Evolutionary conservation across 2,329 filamentous ascomycete species (phyloP).

Genomic region (Exophiala calicioides): DNA sequence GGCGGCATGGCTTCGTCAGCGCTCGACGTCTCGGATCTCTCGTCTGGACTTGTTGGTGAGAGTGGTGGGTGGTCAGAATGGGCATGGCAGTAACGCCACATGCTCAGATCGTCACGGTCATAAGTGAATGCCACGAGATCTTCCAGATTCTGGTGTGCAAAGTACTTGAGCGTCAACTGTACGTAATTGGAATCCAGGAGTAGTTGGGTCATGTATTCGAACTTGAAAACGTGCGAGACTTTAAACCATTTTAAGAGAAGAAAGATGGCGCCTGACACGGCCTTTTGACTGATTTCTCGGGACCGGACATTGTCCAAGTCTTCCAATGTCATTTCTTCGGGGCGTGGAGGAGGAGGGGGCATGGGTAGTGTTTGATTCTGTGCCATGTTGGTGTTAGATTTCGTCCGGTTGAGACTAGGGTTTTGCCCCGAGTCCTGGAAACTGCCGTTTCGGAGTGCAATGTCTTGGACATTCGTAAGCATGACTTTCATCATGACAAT

Average conservation of each 20-base stretch:
- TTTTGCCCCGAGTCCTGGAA: slow-evolving; percentile 52
- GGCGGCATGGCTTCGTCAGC: slow-evolving; percentile 76
- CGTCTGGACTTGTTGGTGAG: slow-evolving; percentile 34
- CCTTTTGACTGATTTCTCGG: slow-evolving; percentile 86
- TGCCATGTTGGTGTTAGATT: slow-evolving; percentile 30
- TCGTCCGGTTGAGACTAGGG: slow-evolving; percentile 41
- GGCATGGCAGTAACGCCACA: slow-evolving; percentile 85
- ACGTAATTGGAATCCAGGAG: slow-evolving; percentile 94
- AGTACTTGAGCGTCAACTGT: slow-evolving; percentile 86
- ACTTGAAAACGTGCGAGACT: slow-evolving; percentile 89
- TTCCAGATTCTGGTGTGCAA: slow-evolving; percentile 92
- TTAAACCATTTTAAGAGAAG: slow-evolving; percentile 96
- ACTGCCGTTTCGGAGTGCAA: slow-evolving; percentile 56
- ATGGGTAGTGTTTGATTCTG: slow-evolving; percentile 28
- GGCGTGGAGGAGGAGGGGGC: slow-evolving; percentile 29
- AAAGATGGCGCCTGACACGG: slow-evolving; percentile 83
- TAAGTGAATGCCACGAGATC: slow-evolving; percentile 82
- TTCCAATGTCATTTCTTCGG: slow-evolving; percentile 54
- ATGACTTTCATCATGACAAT: slow-evolving; percentile 91
- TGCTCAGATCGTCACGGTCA: slow-evolving; percentile 82
- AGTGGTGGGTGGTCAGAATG: slow-evolving; percentile 62
- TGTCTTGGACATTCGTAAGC: slow-evolving; percentile 81
- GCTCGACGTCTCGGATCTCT: slow-evolving; percentile 34
- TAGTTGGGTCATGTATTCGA: slow-evolving; percentile 91
- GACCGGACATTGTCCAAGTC: slow-evolving; percentile 79